Evolutionary conservation across 2,329 filamentous ascomycete genomes (phyloP), one percentile per base, ranked within the genome.

Genomic region (Aspergillus amoenus): DNA sequence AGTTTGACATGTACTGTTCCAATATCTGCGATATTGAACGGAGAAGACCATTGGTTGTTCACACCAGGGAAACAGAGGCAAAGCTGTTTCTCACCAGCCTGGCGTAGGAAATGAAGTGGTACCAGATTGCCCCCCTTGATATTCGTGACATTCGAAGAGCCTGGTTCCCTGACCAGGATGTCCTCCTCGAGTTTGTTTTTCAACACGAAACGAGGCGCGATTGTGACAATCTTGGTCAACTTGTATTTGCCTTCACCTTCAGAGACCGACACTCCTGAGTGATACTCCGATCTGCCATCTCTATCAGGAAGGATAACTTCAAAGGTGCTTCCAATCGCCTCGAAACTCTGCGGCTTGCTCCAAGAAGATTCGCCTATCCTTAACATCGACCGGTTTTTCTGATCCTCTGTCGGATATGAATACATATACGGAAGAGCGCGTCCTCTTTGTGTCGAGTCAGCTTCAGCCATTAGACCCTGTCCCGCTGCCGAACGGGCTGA

Each of bases 341-440:
- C 95, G 67, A 99, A 96, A 82, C 91, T 97, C 72, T 97, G 93
- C 0, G 93, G 91, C 71, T 94, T 96, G 77, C 94, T 97, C 95
- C 94, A 99, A 59, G 88, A 85, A 1, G 94, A 97, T 54, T 95
- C 89, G 5, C 89, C 91, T 41, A 97, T 85, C 76, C 91, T 95
- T 58, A 99, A 79, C 44, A 96, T 79, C 6, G 91, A 92, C 63
- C 94, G 87, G 72, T 99, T 99, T 66, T 91, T 91, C 65, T 90
- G 89, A 68, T 99, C 94, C 63, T 96, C 90, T 18, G 84, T 91
- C 2, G 86, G 85, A 71, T 89, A 99, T 0, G 94, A 96, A 74
- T 97, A 99, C 92, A 99, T 97, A 70, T 96, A 90, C 0, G 95
- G 94, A 37, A 89, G 78, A 0, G 92, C 88, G n/a, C 84, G 83